Conservation (phyloP, 352 stramenopile species). For the Phytophthora pluvialis region DNA sequence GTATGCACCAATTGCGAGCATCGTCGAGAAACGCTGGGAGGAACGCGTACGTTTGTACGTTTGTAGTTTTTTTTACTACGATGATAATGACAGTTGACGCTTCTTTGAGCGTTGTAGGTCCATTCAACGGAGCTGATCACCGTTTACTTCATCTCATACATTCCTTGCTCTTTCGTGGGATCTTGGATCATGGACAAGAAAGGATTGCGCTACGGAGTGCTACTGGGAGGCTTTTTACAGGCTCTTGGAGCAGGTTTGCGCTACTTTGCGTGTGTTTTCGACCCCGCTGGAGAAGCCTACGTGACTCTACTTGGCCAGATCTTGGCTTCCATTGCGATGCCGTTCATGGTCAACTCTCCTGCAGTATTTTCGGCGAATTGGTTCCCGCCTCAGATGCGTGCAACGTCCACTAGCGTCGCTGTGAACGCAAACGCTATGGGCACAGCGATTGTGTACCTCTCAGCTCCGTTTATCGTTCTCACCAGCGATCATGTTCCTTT, state of each 20-base stretch:
- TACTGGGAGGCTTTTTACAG: constrained; percentile 66
- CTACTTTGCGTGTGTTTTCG: constrained; percentile 47
- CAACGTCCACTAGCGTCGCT: constrained; percentile 72
- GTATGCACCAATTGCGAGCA: constrained; percentile 74
- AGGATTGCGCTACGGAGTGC: constrained; percentile 64
- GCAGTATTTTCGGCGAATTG: constrained; percentile 76
- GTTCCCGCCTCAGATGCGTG: constrained; percentile 71
- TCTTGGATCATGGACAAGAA: constrained; percentile 87
- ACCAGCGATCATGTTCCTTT: constrained; percentile 31
- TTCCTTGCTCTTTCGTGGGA: constrained; percentile 78
- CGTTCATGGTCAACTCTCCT: constrained; percentile 89
- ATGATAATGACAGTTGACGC: not conserved
- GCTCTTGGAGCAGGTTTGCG: constrained; percentile 53
- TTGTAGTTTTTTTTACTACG: not conserved
- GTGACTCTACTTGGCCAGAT: constrained; percentile 66
- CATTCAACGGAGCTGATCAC: constrained; percentile 81
- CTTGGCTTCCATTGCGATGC: constrained; percentile 71
- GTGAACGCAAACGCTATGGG: constrained; percentile 81
- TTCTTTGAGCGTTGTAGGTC: constrained; percentile 29
- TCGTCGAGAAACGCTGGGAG: constrained; percentile 65
- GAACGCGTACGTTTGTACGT: constrained; percentile 40
- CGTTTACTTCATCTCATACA: constrained; percentile 83
- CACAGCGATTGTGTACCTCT: constrained; percentile 67
- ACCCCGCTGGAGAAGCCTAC: constrained; percentile 34
- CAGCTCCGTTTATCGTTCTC: constrained; percentile 60